Evolutionary conservation across 805 yeast species (phyloP), one percentile per base, ranked within the genome.

Genomic region (Candida nitratophila): DNA sequence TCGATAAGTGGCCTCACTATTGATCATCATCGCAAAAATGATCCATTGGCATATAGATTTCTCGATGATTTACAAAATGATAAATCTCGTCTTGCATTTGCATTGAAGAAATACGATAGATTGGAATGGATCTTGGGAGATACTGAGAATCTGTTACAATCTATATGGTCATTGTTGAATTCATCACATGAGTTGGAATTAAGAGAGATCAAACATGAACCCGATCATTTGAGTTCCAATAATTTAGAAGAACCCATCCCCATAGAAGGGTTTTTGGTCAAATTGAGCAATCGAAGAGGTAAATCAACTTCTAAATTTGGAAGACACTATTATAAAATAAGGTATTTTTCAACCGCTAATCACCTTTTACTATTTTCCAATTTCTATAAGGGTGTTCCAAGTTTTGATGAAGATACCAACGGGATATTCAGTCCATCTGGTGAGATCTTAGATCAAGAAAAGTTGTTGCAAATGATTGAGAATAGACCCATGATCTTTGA

Each of bases 211-310:
- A 50, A 56, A 15, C 72, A 71, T 43, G 68, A 70, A 45, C 66
- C 76, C 4, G 55, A 65, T 41, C 33, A 37, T 2, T 55, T 68
- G 1, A 52, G 50, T 16, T 61, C 58, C 2, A 44, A 47, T 9
- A 37, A 42, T 10, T 9, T 69, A 17, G 40, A 50, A 1, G 95
- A 84, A 55, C 96, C 96, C 0, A 42, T 64, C 0, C 81, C 96
- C 0, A 60, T 88, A 10, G 98, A 91, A 63, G 98, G 98, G 0
- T 89, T 85, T 57, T 59, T 90, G 19, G 65, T 76, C 3, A 70
- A 81, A 41, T 57, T 83, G 27, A 71, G 81, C 0, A 70, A 77
- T 37, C 68, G 74, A 45, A 56, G 60, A 6, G 87, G 87, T 0
- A 56, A 51, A 22, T n/a, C 43, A 17, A 46, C 41, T 19, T 45